Evolutionary conservation across 306 rosid species (phyloP).

Genomic region (Arachis hypogaea): DNA sequence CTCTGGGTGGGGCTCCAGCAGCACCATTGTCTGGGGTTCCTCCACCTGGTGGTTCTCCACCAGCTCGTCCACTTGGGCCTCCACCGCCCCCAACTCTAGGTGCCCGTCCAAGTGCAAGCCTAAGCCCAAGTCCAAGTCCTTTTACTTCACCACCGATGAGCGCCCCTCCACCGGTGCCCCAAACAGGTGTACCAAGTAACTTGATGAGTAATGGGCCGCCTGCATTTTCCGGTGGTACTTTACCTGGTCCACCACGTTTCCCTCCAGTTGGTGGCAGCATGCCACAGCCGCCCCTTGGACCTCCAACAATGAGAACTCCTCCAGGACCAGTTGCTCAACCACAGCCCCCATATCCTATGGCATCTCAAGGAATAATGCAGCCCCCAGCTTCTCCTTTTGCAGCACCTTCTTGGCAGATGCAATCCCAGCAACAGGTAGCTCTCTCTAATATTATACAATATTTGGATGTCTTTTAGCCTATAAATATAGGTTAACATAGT

Average conservation of each 20-base stretch:
- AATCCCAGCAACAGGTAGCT: slow-evolving; percentile 75
- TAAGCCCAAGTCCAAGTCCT: slow-evolving; percentile 37
- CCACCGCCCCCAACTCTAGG: slow-evolving; percentile 41
- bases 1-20: slow-evolving; percentile 38
- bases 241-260: slow-evolving; percentile 64
- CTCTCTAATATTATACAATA: not conserved
- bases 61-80: slow-evolving; percentile 48
- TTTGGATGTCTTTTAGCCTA: slow-evolving; percentile 19
- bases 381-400: slow-evolving; percentile 68
- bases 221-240: slow-evolving; percentile 49
- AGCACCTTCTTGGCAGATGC: slow-evolving; percentile 78
- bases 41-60: slow-evolving; percentile 53
- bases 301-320: slow-evolving; percentile 62
- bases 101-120: slow-evolving; percentile 54
- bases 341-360: slow-evolving; percentile 59
- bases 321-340: slow-evolving; percentile 61
- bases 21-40: slow-evolving; percentile 55
- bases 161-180: slow-evolving; percentile 44
- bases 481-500: not conserved
- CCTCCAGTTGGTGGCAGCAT: slow-evolving; percentile 49
- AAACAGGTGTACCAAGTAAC: slow-evolving; percentile 49
- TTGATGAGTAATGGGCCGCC: slow-evolving; percentile 85
- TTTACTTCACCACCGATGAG: slow-evolving; percentile 51
- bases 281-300: slow-evolving; percentile 59
- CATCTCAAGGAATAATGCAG: slow-evolving; percentile 58